These are phyloP conservation scores for Goffeauzyma gilvescens DNA, from an alignment of 768 basidiomycete species.

Conservation along the genomic window DNA sequence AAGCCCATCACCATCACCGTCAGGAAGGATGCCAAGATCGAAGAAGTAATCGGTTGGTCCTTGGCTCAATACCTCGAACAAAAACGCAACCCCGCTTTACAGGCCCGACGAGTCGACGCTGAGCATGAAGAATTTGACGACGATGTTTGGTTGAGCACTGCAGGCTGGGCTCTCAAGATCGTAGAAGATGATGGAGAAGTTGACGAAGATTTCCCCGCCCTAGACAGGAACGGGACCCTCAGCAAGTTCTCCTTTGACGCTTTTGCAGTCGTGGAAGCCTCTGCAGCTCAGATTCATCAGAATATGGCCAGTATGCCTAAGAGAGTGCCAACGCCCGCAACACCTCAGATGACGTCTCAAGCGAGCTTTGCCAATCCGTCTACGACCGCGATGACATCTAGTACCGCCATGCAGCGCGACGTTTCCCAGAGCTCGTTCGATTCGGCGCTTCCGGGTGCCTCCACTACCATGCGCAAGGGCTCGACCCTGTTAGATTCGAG, in stretches of 20 bases:
- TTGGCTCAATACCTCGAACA: conserved; percentile 89
- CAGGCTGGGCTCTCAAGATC: conserved; percentile 82
- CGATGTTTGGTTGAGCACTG: conserved; percentile 45
- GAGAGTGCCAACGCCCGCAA: too few relatives aligned
- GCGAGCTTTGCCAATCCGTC: too few relatives aligned
- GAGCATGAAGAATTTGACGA: conserved; percentile 47
- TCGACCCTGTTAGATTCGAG: too few relatives aligned
- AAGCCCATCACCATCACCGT: conserved; percentile 56
- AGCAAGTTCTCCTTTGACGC: conserved; percentile 75
- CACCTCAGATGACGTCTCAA: too few relatives aligned
- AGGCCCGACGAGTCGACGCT: conserved; percentile 39
- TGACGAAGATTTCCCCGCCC: conserved; percentile 95
- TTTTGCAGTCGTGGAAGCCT: conserved; percentile 64
- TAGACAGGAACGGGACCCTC: conserved; percentile 68
- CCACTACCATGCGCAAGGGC: too few relatives aligned
- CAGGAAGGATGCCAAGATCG: conserved; percentile 70
- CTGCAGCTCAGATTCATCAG: conserved; percentile 39
- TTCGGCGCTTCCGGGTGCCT: too few relatives aligned
- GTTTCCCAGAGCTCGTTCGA: conserved; percentile 2
- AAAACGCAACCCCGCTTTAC: conserved; percentile 55
- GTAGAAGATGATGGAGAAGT: conserved; percentile 96
- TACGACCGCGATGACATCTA: too few relatives aligned
- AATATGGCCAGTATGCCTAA: too few relatives aligned
- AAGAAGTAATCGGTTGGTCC: conserved; percentile 86
- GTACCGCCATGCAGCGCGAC: too few relatives aligned